A percentile compares a stretch with the other conserved stretches of the same genome.
phyloP scores from a whole-genome alignment of 2,329 filamentous ascomycete species.

The Exophiala phaeomuriformis region DNA sequence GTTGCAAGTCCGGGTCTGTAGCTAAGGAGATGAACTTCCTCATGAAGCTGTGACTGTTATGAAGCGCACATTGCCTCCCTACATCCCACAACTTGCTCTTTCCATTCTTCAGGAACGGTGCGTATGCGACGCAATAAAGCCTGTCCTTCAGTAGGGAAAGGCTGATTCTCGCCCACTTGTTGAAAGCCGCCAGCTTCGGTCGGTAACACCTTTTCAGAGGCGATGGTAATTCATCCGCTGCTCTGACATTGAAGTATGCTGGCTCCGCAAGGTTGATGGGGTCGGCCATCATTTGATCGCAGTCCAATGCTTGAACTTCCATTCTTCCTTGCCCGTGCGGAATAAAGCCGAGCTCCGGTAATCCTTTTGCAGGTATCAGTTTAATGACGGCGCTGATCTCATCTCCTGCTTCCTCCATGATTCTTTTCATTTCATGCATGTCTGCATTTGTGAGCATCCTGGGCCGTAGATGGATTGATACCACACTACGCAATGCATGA shows the following conservation, averaged over 20 bases:
- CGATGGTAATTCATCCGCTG: conserved; percentile 3
- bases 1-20: conserved; percentile 42
- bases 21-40: conserved; percentile 44
- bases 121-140: conserved; percentile 40
- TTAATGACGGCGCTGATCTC: conserved; percentile 39
- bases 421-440: conserved; percentile 39
- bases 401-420: conserved; percentile 37
- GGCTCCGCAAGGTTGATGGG: conserved; percentile 22
- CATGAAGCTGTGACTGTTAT: conserved; percentile 44
- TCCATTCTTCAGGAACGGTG: conserved; percentile 43
- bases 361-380: conserved; percentile 35
- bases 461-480: conserved; percentile 41
- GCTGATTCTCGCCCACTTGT: conserved; percentile 42
- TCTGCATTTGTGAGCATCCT: conserved; percentile 38
- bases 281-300: conserved; percentile 17
- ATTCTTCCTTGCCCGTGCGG: conserved; percentile 10
- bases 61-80: conserved; percentile 42
- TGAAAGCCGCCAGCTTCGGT: conserved; percentile 36
- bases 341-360: conserved; percentile 26
- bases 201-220: conserved; percentile 38
- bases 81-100: conserved; percentile 42
- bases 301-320: conserved; percentile 11
- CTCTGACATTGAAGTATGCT: conserved; percentile 11
- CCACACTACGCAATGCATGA: conserved; percentile 36
- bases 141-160: conserved; percentile 42